Percentiles rank a stretch among this genome's conserved stretches.
Evolutionary conservation across 495 filamentous ascomycete species (phyloP).

Genomic region (Penicillium canescens): DNA sequence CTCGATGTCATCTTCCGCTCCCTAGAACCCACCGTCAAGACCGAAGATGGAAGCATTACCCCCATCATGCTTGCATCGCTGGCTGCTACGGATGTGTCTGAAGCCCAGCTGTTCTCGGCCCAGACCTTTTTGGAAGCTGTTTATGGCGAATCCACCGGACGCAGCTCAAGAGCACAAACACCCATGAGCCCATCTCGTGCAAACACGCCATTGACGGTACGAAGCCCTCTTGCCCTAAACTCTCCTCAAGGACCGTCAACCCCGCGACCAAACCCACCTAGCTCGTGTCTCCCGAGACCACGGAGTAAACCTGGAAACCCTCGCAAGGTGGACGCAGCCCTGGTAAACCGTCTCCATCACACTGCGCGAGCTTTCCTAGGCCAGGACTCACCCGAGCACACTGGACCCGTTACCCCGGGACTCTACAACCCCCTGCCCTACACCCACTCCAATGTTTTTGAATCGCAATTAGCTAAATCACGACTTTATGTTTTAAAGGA

Average conservation of each 20-base stretch:
- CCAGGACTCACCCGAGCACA: slow-evolving; percentile 11
- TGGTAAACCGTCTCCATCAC: slow-evolving; percentile 6
- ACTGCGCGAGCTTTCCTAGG: slow-evolving; percentile 5
- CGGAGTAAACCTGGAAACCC: slow-evolving; percentile 25
- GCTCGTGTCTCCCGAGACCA: slow-evolving; percentile 27
- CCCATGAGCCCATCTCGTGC: slow-evolving; percentile 66
- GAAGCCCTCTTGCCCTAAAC: slow-evolving; percentile 31
- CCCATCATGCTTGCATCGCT: slow-evolving; percentile 69
- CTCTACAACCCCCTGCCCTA: slow-evolving; percentile 16
- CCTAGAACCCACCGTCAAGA: slow-evolving; percentile 63
- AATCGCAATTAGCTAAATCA: slow-evolving; percentile 36
- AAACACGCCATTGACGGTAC: slow-evolving; percentile 47
- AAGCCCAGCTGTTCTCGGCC: slow-evolving; percentile 78
- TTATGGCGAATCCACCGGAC: slow-evolving; percentile 65
- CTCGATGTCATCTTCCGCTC: slow-evolving; percentile 88
- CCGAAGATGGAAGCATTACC: slow-evolving; percentile 55
- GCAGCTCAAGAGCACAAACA: slow-evolving; percentile 73
- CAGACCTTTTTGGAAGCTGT: slow-evolving; percentile 76
- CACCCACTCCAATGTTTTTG: slow-evolving; percentile 17
- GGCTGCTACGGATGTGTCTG: slow-evolving; percentile 73
- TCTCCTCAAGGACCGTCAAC: slow-evolving; percentile 21
- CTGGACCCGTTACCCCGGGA: slow-evolving; percentile 15
- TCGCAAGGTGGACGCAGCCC: slow-evolving; percentile 4
- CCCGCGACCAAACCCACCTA: slow-evolving; percentile 22
- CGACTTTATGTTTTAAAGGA: slow-evolving; percentile 49